Percentiles rank a stretch among this genome's conserved stretches.
Conservation (phyloP, 768 basidiomycete genomes). For the Boletellus emodensis region DNA sequence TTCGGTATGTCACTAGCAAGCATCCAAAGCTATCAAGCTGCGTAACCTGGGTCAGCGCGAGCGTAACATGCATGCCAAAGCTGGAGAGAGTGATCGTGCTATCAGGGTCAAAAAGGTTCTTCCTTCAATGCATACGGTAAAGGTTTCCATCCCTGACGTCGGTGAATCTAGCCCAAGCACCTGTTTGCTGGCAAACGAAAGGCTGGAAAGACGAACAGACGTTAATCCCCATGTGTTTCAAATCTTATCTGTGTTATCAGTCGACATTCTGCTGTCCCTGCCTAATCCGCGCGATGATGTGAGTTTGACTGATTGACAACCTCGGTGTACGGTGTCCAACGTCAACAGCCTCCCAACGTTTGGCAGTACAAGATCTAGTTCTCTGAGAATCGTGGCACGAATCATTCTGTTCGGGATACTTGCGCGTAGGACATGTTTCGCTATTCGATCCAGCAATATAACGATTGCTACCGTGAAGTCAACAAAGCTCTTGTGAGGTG, state of each 20-base stretch:
- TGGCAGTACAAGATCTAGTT: neutral
- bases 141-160: neutral
- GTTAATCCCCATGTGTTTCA: slow-evolving; percentile 36
- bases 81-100: slow-evolving; percentile 83
- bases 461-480: neutral
- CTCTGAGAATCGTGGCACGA: neutral
- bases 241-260: slow-evolving; percentile 1
- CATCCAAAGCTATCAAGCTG: slow-evolving; percentile 70
- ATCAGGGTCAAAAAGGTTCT: slow-evolving; percentile 81
- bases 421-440: no score
- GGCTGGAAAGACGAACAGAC: slow-evolving; percentile 75
- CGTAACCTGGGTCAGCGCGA: slow-evolving; percentile 84
- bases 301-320: neutral
- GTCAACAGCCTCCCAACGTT: neutral
- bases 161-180: slow-evolving; percentile 67
- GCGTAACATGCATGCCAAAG: slow-evolving; percentile 85
- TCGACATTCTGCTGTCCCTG: slow-evolving; percentile 2
- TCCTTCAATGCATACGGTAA: neutral
- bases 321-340: neutral
- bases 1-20: slow-evolving; percentile 52
- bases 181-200: slow-evolving; percentile 83
- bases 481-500: neutral
- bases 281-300: neutral
- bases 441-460: no score
- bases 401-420: neutral